These are phyloP conservation scores for Lentithecium fluviatile DNA, from an alignment of 495 filamentous ascomycete species.

Conservation along the genomic window DNA sequence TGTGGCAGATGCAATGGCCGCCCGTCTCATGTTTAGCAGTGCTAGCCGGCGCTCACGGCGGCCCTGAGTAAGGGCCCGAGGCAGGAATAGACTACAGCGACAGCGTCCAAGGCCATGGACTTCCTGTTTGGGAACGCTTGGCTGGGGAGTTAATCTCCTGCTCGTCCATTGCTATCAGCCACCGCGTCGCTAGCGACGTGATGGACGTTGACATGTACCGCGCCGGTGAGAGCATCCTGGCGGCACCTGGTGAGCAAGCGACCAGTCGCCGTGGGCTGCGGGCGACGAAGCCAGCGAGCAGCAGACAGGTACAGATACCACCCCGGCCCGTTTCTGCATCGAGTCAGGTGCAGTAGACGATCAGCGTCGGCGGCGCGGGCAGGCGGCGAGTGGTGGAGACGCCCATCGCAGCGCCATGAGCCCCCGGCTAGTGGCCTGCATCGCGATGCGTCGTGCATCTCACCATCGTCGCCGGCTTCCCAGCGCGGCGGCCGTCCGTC, in stretches of 20 bases:
- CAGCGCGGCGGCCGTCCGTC: slow-evolving; percentile 16
- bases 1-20: slow-evolving; percentile 25
- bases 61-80: slow-evolving; percentile 4
- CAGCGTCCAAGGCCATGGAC: slow-evolving; percentile 5
- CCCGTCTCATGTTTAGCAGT: slow-evolving; percentile 13
- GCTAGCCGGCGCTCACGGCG: neutral
- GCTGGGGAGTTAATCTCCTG: slow-evolving; percentile 24
- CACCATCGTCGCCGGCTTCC: slow-evolving; percentile 17
- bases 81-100: slow-evolving; percentile 5
- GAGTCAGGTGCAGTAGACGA: slow-evolving; percentile 25
- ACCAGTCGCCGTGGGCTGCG: slow-evolving; percentile 6
- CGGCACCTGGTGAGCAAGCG: slow-evolving; percentile 11
- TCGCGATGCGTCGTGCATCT: slow-evolving; percentile 5
- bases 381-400: neutral
- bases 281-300: slow-evolving; percentile 1
- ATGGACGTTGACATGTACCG: slow-evolving; percentile 24
- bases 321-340: slow-evolving; percentile 18
- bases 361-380: slow-evolving; percentile 5
- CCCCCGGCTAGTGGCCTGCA: neutral
- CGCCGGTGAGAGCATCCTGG: no score
- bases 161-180: slow-evolving; percentile 25
- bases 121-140: slow-evolving; percentile 18
- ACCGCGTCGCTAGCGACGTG: slow-evolving; percentile 12
- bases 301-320: slow-evolving; percentile 1
- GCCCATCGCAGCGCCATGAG: slow-evolving; percentile 15